Base-by-base conservation (phyloP, 2,329 filamentous ascomycete genomes). In the Fusarium compactum region DNA sequence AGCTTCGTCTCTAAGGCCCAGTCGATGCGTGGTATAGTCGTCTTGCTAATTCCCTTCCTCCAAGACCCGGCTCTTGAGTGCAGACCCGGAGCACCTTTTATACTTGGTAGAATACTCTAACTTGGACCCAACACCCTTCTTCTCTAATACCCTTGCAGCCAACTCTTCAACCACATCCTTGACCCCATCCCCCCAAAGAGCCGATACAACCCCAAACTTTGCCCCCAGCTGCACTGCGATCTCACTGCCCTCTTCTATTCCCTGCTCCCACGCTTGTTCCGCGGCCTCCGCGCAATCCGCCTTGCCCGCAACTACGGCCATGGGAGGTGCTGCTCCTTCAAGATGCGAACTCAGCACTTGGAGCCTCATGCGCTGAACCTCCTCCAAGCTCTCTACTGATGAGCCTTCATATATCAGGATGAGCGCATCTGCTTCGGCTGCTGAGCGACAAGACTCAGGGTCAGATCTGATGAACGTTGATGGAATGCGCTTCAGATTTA, bases 131-230 rank as follows among this genome's bases (percentile, higher is more conserved):
- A 62, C 44, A 18, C 67, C 70, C 44, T 60, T 59, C 29, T 38
- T 47, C 56, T 63, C 59, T 38, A 72, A 40, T 22, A 69, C 67
- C 45, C 29, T 60, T 16, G 59, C 58, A 44, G 64, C 58, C 58
- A 72, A 41, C 58, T 72, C 70, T 52, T 72, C 70, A 40, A 71
- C 64, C 6, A 46, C 64, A 55, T 72, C 70, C 46, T 66, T 66
- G 12, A 73, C 64, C 12, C 70, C 70, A 20, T 73, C 67, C 18
- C 70, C 70, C 57, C 64, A 68, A 48, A 71, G 57, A 27, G 70
- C 57, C 27, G 70, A 71, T 25, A 53, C 58, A 29, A 62, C 57
- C 57, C 67, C 68, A 57, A 72, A 72, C 40, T 58, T 56, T 18
- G 46, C 70, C 34, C 58, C 70, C 15, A 73, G 22, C 32, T 38